Evolutionary conservation across 2,329 filamentous ascomycete species (phyloP).

Genomic region (Arachnopeziza araneosa): DNA sequence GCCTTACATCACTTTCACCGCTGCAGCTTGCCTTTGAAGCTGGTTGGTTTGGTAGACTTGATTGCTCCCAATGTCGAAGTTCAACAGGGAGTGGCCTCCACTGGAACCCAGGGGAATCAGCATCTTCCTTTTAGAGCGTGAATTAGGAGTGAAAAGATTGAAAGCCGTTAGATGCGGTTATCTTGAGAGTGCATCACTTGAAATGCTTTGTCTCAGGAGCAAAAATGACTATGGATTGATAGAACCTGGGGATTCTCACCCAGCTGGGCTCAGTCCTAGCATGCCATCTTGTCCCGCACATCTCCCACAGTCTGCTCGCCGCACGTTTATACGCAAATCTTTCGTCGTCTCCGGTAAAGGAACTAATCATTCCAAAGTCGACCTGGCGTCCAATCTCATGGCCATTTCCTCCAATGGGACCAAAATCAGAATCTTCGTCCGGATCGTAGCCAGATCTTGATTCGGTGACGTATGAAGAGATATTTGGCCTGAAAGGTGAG

Average conservation of each 20-base stretch:
- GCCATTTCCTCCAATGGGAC: constrained; percentile 29
- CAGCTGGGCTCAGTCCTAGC: constrained; percentile 52
- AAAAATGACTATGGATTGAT: too few species aligned
- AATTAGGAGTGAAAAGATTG: too few species aligned
- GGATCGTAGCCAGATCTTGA: constrained; percentile 46
- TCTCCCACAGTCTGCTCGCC: constrained; percentile 73
- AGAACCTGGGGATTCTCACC: too few species aligned
- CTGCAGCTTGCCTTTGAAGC: not conserved
- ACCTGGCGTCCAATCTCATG: constrained; percentile 34
- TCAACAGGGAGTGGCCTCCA: constrained; percentile 60
- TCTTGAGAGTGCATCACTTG: too few species aligned
- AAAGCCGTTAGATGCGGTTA: too few species aligned
- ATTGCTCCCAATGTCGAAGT: constrained; percentile 61
- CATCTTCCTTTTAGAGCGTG: too few species aligned
- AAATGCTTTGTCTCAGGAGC: too few species aligned
- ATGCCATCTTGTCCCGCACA: constrained; percentile 71
- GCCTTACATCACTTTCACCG: constrained; percentile 11
- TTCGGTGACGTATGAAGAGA: constrained; percentile 55
- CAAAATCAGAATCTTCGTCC: constrained; percentile 53
- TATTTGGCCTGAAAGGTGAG: constrained; percentile 73
- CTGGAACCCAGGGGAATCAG: too few species aligned
- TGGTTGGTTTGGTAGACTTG: not conserved
- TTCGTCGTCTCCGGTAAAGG: constrained; percentile 76
- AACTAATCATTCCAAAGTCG: constrained; percentile 62
- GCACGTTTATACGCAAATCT: constrained; percentile 76